Evolutionary conservation across 139 green algal genomes (phyloP).

Genomic region (Zygnema circumcarinatum): DNA sequence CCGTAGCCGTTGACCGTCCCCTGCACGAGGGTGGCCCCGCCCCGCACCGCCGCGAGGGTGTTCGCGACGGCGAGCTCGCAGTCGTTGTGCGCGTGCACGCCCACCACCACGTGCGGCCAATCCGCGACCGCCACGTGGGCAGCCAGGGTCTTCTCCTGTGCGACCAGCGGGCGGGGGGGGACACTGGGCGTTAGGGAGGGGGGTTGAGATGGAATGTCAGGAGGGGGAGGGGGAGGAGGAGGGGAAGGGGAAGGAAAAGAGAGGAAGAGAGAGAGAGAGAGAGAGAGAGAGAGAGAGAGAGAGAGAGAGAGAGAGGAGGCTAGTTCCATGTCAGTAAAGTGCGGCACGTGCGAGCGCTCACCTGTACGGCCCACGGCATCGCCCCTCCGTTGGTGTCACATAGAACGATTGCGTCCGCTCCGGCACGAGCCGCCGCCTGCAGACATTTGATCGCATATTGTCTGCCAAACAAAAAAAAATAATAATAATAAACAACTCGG

Average conservation of each 20-base stretch:
- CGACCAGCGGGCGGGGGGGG: no score
- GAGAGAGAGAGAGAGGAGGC: no score
- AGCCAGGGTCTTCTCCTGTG: slow-evolving; percentile 24
- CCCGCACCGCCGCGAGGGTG: slow-evolving; percentile 62
- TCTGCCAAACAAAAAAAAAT: slow-evolving; percentile 23
- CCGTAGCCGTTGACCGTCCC: slow-evolving; percentile 67
- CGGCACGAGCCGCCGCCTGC: slow-evolving; percentile 49
- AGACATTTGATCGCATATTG: slow-evolving; percentile 60
- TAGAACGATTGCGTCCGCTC: slow-evolving; percentile 60
- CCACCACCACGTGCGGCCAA: slow-evolving; percentile 10
- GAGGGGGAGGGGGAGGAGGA: neutral
- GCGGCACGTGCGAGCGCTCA: no score
- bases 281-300: no score
- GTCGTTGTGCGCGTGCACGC: slow-evolving; percentile 67
- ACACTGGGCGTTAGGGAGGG: slow-evolving; percentile 18
- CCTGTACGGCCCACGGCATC: slow-evolving; percentile 65
- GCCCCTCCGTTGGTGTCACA: slow-evolving; percentile 67
- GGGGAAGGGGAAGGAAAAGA: slow-evolving; percentile 13
- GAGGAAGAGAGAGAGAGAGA: slow-evolving; percentile 21
- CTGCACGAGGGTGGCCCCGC: slow-evolving; percentile 62
- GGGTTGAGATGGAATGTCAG: neutral
- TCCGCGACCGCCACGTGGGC: slow-evolving; percentile 7
- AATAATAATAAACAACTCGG: neutral
- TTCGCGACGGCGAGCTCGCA: slow-evolving; percentile 64
- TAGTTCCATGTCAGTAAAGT: no score